Percentiles rank a stretch among this genome's conserved stretches.
Evolutionary conservation across 129 eudicot genomes (phyloP).

Genomic region (Flaveria linearis): DNA sequence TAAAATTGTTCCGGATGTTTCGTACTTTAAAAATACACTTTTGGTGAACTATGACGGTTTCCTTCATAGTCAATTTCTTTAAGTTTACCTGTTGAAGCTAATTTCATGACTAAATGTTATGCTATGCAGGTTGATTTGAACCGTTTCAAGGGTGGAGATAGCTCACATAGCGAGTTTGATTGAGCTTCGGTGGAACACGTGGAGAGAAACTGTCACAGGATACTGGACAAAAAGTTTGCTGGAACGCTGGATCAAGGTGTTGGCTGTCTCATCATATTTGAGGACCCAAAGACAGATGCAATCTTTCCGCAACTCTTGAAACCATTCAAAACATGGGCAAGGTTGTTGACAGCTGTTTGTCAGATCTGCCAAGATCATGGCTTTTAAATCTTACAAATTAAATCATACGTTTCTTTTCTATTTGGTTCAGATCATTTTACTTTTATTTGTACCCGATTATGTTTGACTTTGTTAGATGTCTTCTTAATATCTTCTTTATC

Average conservation of each 20-base stretch:
- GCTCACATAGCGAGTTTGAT: conserved; percentile 71
- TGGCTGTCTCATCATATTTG: conserved; percentile 74
- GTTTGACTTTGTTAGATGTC: conserved; percentile 26
- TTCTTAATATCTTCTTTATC: background rate
- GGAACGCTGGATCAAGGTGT: conserved; percentile 86
- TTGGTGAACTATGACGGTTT: no score
- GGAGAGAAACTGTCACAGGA: conserved; percentile 82
- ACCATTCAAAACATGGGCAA: conserved; percentile 67
- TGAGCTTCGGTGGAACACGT: conserved; percentile 70
- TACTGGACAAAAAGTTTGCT: conserved; percentile 76
- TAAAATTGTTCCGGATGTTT: background rate
- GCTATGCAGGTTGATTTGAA: conserved; percentile 76
- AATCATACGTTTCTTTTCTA: background rate
- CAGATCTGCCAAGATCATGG: conserved; percentile 73
- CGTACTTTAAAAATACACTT: no score
- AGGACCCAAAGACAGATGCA: conserved; percentile 71
- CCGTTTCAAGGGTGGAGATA: conserved; percentile 83
- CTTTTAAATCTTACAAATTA: conserved; percentile 31
- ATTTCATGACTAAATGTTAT: background rate
- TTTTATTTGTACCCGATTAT: background rate
- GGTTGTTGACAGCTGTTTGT: conserved; percentile 69
- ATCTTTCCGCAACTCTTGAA: conserved; percentile 75
- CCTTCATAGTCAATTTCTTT: background rate
- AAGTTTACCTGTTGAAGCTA: background rate
- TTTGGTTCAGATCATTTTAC: conserved; percentile 12